Conservation (phyloP, 805 yeast genomes). For the Pichia paraexigua region DNA sequence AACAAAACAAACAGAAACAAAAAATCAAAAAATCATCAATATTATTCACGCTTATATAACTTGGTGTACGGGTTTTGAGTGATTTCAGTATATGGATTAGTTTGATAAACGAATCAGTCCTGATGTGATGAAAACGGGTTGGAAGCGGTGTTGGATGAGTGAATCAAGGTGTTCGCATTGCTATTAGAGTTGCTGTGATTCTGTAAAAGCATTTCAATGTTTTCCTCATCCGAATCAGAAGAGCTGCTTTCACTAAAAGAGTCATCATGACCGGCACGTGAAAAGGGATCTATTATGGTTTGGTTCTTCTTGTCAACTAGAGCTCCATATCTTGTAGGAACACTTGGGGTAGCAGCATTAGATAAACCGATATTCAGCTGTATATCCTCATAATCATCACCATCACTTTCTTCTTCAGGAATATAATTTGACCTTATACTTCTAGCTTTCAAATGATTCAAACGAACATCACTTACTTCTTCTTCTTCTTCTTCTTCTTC, state of each 20-base stretch:
- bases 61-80: not conserved
- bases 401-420: slow-evolving; percentile 1
- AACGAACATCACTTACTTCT: slow-evolving; percentile 10
- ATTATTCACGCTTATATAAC: not conserved
- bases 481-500: slow-evolving; percentile 22
- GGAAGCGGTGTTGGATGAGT: not conserved
- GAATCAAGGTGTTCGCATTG: not conserved
- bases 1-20: not conserved
- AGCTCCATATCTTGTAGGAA: slow-evolving; percentile 12
- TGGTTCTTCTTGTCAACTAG: slow-evolving; percentile 10
- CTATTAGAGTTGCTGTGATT: not conserved
- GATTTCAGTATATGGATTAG: not conserved
- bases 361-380: slow-evolving; percentile 1
- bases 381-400: not conserved
- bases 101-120: not conserved
- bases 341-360: not conserved
- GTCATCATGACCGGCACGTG: not conserved
- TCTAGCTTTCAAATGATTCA: not conserved
- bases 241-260: slow-evolving; percentile 4
- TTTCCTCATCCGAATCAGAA: slow-evolving; percentile 17
- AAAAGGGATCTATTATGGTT: not conserved
- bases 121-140: not conserved
- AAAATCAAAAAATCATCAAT: not conserved
- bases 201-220: slow-evolving; percentile 20
- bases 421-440: not conserved